phyloP scores from a whole-genome alignment of 1,284 basidiomycete genomes.

The Farysia itapuensis region DNA sequence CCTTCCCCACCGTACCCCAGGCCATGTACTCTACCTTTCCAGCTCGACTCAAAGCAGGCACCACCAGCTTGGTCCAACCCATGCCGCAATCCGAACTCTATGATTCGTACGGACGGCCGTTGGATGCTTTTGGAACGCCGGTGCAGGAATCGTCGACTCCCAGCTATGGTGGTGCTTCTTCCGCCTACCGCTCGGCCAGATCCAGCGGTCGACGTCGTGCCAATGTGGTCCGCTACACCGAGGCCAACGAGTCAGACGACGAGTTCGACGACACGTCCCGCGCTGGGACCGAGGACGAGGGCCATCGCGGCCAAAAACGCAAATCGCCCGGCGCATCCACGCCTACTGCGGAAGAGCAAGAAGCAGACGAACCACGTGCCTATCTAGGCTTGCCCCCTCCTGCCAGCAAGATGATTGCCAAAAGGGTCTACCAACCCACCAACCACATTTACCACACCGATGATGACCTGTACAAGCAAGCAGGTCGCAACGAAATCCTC shows the following conservation, averaged over 20 bases:
- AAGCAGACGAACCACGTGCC: slow-evolving; percentile 61
- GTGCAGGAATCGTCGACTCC: slow-evolving; percentile 7
- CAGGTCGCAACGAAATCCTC: slow-evolving; percentile 66
- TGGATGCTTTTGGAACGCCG: slow-evolving; percentile 20
- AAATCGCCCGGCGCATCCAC: slow-evolving; percentile 1
- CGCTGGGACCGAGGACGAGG: slow-evolving; percentile 32
- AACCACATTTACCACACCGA: slow-evolving; percentile 70
- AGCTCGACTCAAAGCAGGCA: slow-evolving; percentile 87
- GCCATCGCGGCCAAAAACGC: slow-evolving; percentile 31
- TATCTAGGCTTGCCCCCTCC: slow-evolving; percentile 87
- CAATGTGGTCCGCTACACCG: slow-evolving; percentile 41
- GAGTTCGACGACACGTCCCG: slow-evolving; percentile 27
- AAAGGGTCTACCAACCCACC: slow-evolving; percentile 62
- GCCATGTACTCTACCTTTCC: slow-evolving; percentile 81
- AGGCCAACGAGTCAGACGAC: slow-evolving; percentile 45
- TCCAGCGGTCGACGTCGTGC: slow-evolving; percentile 17
- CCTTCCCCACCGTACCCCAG: slow-evolving; percentile 63
- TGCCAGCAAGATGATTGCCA: slow-evolving; percentile 72
- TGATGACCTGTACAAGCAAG: slow-evolving; percentile 44
- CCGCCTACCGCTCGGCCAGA: slow-evolving; percentile 14
- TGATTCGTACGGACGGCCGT: slow-evolving; percentile 21
- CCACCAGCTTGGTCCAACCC: slow-evolving; percentile 88
- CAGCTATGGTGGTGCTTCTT: background rate
- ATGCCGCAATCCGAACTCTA: slow-evolving; percentile 61
- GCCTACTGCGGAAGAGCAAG: slow-evolving; percentile 17